A percentile compares a stretch with the other conserved stretches of the same genome.
Evolutionary conservation across 164 flowering plant species (phyloP).

Genomic region (Dillenia suffruticosa): DNA sequence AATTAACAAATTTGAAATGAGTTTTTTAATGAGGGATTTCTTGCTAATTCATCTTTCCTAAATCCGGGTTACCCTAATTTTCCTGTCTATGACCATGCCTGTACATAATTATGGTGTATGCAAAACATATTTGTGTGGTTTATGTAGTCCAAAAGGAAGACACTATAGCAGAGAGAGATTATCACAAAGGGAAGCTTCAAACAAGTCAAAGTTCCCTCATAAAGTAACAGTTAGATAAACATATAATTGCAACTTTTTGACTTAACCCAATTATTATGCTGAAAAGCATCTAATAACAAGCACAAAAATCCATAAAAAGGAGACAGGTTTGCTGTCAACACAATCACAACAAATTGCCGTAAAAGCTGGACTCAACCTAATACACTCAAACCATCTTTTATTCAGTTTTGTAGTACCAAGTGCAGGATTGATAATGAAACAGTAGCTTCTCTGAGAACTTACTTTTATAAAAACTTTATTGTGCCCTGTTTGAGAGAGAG

Average conservation of each 20-base stretch:
- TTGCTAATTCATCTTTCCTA: too few relatives aligned
- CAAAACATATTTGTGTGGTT: background rate
- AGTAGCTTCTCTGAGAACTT: background rate
- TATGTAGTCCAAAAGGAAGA: background rate
- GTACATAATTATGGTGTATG: background rate
- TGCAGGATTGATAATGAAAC: slow-evolving; percentile 1
- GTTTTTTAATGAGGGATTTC: too few relatives aligned
- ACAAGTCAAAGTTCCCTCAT: background rate
- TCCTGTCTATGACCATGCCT: too few relatives aligned
- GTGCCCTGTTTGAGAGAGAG: too few relatives aligned
- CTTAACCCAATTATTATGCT: slow-evolving; percentile 7
- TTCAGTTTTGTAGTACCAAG: background rate
- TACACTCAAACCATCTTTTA: background rate
- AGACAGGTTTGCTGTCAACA: slow-evolving; percentile 18
- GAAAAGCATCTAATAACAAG: slow-evolving; percentile 8
- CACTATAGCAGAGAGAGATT: background rate
- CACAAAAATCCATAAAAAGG: slow-evolving; percentile 7
- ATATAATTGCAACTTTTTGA: slow-evolving; percentile 10
- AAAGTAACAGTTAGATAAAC: background rate
- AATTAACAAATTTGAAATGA: too few relatives aligned
- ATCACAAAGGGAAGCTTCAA: background rate
- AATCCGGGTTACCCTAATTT: too few relatives aligned
- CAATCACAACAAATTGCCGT: slow-evolving; percentile 1
- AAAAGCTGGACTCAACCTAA: background rate
- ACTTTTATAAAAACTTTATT: too few relatives aligned